phyloP scores from a whole-genome alignment of 345 rosid genomes.

The Cardamine resedifolia region DNA sequence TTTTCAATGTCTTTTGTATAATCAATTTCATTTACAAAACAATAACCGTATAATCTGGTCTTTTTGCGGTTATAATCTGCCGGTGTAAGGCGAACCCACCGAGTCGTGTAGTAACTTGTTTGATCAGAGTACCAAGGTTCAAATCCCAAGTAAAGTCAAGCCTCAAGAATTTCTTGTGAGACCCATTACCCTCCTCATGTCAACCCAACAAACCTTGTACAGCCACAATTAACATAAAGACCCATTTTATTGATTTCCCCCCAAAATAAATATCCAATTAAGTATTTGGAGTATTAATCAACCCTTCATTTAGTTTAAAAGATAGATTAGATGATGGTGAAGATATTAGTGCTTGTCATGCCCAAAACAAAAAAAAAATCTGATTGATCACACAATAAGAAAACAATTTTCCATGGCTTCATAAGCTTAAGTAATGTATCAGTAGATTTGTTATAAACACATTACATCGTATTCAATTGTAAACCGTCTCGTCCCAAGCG shows the following conservation, averaged over 20 bases:
- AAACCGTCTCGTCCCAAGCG: neutral
- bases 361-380: too few species aligned
- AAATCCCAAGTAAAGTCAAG: neutral
- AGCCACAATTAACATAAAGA: neutral
- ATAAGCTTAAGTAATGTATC: too few species aligned
- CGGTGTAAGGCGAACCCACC: neutral
- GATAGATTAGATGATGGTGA: neutral
- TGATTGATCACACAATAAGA: neutral
- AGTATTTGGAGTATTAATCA: neutral
- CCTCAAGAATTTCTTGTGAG: slow-evolving; percentile 4
- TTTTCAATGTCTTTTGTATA: neutral
- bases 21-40: neutral
- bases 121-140: neutral
- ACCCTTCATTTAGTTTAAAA: too few species aligned
- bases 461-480: neutral
- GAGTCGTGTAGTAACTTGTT: neutral
- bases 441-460: neutral
- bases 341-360: neutral
- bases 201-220: slow-evolving; percentile 6
- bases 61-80: neutral
- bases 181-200: neutral
- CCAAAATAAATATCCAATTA: neutral
- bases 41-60: neutral
- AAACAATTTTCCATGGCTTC: neutral
- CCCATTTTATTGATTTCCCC: neutral